These are phyloP conservation scores for Lyophyllum atratum DNA, from an alignment of 768 basidiomycete genomes.

Conservation along the genomic window DNA sequence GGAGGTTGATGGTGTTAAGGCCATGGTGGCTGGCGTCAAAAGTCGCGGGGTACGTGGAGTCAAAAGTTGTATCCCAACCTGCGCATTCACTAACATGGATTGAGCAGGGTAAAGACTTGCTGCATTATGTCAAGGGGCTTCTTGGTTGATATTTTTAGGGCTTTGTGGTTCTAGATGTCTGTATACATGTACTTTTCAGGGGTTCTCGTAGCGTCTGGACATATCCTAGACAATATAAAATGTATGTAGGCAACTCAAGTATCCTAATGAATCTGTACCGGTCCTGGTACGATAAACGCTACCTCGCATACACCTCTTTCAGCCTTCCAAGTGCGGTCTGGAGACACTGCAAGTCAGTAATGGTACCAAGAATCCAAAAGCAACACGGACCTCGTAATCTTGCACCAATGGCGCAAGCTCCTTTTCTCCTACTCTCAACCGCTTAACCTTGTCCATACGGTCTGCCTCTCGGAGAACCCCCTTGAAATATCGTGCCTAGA, in stretches of 20 bases:
- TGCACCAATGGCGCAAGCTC: constrained; percentile 56
- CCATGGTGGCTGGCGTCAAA: constrained; percentile 81
- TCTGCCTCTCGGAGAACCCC: constrained; percentile 71
- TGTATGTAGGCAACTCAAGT: background rate
- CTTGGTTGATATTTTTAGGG: constrained; percentile 45
- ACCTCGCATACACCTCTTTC: constrained; percentile 39
- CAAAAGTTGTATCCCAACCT: background rate
- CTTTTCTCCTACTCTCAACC: constrained; percentile 61
- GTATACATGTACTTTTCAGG: background rate
- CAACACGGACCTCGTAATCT: constrained; percentile 65
- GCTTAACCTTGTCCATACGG: constrained; percentile 70
- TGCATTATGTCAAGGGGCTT: constrained; percentile 71
- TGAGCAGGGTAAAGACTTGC: constrained; percentile 63
- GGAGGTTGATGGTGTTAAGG: constrained; percentile 58
- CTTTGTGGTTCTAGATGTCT: background rate
- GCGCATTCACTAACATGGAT: constrained; percentile 7
- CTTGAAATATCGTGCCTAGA: constrained; percentile 87
- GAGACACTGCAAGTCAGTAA: background rate
- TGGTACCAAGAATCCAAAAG: background rate
- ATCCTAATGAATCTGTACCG: background rate
- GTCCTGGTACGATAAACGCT: background rate
- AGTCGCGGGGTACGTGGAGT: constrained; percentile 59
- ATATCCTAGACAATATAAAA: background rate
- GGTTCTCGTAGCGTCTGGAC: background rate
- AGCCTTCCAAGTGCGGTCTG: constrained; percentile 41